Evolutionary conservation across 2,329 filamentous ascomycete species (phyloP), one percentile per base, ranked within the genome.

Genomic region (Pseudogymnoascus sp.): DNA sequence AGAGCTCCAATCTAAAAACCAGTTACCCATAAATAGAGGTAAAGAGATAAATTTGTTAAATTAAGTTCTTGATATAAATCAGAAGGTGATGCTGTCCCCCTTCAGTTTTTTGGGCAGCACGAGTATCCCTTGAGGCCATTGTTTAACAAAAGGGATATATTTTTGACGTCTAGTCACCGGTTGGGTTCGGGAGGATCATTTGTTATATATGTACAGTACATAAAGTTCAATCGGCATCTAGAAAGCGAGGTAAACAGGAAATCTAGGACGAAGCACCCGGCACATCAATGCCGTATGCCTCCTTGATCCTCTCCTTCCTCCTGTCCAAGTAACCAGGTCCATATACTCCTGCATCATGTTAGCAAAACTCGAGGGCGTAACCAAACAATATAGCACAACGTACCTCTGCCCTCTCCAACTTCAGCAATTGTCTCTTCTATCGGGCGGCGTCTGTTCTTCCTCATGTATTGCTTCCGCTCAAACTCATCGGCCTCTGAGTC

Each of bases 401-500:
- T 80, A 89, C 87, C 87, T 82, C 87, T 80, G 70, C 87, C 86
- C 76, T 91, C 88, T 53, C 87, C 88, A 64, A 90, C 68, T 70
- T 89, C 81, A 47, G 81, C 79, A 64, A 90, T 76, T 1, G 85
- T 89, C 74, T 90, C 80, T 70, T 88, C 83, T 61, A 86, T 79
- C 50, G 86, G 83, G 69, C 81, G 79, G 74, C 86, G 78, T 73
- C 82, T 82, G 69, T 84, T 81, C 77, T 82, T 86, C 73, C 86
- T 80, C 71, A 88, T 66, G 65, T 80, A 76, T 71, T 88, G 80
- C 74, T 87, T 86, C 70, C 83, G 79, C 66, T 82, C 83, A 64
- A 86, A 85, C 70, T 89, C 86, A 69, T 89, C 86, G 42, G 82
- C 76, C 26, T 81, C 76, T 14, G 75, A 74, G 63, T 83, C 77